Conservation (phyloP, 1,284 basidiomycete genomes). For the Microbotryum intermedium region DNA sequence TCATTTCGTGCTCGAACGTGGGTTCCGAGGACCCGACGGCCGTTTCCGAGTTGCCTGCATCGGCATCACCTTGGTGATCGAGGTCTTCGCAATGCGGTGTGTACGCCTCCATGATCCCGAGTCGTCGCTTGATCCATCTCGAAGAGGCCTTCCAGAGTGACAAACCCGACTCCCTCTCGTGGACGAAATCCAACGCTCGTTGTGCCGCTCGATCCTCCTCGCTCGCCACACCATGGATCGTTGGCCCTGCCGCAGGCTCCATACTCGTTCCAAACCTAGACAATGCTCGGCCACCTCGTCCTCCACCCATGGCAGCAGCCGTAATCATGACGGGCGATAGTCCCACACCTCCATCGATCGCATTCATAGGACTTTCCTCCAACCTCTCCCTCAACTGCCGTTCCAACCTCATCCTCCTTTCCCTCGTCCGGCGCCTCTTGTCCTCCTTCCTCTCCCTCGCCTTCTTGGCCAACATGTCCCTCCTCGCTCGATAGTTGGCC, state of each 20-base stretch:
- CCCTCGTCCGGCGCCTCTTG: background rate
- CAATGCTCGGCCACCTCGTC: background rate
- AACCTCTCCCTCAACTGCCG: conserved; percentile 35
- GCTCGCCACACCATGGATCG: background rate
- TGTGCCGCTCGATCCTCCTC: background rate
- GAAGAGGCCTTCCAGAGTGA: background rate
- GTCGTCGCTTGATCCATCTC: background rate
- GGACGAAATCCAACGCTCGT: background rate
- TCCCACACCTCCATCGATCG: background rate
- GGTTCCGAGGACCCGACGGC: no score
- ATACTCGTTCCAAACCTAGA: no score
- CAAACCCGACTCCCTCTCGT: background rate
- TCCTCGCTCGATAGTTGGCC: conserved; percentile 40
- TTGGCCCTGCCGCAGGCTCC: no score
- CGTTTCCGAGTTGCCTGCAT: no score
- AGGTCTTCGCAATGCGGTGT: background rate
- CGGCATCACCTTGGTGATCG: no score
- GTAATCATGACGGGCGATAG: background rate
- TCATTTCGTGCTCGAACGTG: no score
- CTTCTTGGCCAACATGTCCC: conserved; percentile 37
- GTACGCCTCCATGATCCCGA: conserved; percentile 3
- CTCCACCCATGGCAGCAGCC: background rate
- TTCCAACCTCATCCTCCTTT: conserved; percentile 2
- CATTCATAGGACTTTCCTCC: background rate
- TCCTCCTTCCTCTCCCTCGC: conserved; percentile 17